phyloP scores from a whole-genome alignment of 306 rosid genomes.

The Fragaria iinumae region DNA sequence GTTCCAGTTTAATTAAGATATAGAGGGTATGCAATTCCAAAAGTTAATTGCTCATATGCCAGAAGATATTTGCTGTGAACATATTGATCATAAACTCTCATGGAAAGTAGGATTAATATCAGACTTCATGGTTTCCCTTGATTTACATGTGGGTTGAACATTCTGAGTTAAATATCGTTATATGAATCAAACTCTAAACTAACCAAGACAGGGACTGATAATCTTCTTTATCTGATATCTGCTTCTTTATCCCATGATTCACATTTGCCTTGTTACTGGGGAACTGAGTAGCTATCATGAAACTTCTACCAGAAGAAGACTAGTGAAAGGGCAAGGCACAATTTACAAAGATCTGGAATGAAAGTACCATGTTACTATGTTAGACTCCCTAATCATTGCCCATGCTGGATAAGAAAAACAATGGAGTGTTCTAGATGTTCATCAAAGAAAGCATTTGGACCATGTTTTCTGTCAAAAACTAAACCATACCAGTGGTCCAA shows the following conservation, averaged over 20 bases:
- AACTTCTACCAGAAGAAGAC: background rate
- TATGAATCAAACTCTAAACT: background rate
- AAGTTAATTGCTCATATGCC: background rate
- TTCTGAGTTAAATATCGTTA: background rate
- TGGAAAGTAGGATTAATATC: background rate
- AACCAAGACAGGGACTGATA: background rate
- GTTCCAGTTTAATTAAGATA: background rate
- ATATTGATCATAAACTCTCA: background rate
- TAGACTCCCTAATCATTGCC: slow-evolving; percentile 28
- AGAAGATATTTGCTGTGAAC: background rate
- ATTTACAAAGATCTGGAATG: background rate
- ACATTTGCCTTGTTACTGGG: background rate
- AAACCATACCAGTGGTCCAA: slow-evolving; percentile 38
- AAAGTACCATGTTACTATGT: slow-evolving; percentile 14
- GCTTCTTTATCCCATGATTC: background rate
- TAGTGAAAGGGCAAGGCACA: background rate
- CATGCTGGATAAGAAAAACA: slow-evolving; percentile 23
- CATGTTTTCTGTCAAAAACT: slow-evolving; percentile 35
- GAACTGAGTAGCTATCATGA: background rate
- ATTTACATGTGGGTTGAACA: background rate
- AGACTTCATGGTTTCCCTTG: background rate
- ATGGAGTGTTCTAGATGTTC: slow-evolving; percentile 27
- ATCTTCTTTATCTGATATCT: background rate
- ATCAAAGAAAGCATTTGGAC: slow-evolving; percentile 34
- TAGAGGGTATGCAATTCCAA: no score